Base-by-base conservation (phyloP, 108 stramenopile species). In the Skeletonema costatum region DNA sequence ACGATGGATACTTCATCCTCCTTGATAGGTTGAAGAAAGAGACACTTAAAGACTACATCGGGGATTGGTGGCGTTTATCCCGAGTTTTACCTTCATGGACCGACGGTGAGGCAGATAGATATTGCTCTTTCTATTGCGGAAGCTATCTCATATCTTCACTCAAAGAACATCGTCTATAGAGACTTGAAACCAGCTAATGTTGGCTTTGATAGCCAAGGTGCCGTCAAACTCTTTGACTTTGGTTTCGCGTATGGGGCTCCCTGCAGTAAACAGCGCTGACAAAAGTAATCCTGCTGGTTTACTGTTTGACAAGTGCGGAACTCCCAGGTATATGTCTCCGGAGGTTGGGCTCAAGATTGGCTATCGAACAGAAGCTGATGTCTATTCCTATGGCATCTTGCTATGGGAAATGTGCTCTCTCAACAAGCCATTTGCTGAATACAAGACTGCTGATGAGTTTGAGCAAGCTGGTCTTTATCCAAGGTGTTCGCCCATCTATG, bases 111-210 rank as follows among this genome's bases (percentile, higher is more conserved):
- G 29, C 71, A 73, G 50, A 5, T 78, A 33, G 60, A 71, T 8
- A 51, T 60, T 19, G 63, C 77, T 14, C 35, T 38, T n/a, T 25
- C 46, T 4, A 80, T 93, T 64, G 85, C 89, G 9, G 66, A 71
- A 39, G 92, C 92, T 5, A 53, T 93, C 30, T 71, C 75, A 1
- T 91, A 89, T 64, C 72, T 93, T 51, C 92, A 93, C 63, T 29
- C 75, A 8, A 71, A 85, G 38, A 75, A 75, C 13, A 87, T 93
- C 60, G 68, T 90, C 60, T 93, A 81, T 68, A 85, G 92, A 29
- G 92, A 93, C 60, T 60, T 90, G 64, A 93, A 93, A 46, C 80
- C 76, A 5, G 70, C 32, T n/a, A 86, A 86, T 53, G 61, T 86
- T 76, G 86, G 86, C 8, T 86, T 86, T 42, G 86, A 83, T 68